Evolutionary conservation across 2,329 filamentous ascomycete genomes (phyloP).

Genomic region (Botrytis fabae): DNA sequence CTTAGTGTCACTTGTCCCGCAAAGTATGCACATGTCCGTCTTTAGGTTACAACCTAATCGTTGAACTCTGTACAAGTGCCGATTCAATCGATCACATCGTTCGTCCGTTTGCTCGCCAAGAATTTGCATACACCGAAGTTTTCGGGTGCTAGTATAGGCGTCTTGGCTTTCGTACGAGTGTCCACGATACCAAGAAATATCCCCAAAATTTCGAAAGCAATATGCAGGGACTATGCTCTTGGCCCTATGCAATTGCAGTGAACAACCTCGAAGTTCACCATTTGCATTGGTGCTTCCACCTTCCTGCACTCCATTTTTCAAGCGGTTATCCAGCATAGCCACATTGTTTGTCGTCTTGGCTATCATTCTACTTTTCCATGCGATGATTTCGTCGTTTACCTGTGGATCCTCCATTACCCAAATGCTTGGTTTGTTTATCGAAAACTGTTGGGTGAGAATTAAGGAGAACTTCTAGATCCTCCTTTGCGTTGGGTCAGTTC

Average conservation of each 20-base stretch:
- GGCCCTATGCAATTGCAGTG: not conserved
- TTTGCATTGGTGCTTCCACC: not conserved
- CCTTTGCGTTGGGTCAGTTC: not conserved
- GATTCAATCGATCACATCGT: not conserved
- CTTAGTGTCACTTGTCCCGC: not conserved
- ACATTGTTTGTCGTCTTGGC: not conserved
- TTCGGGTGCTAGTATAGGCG: not conserved
- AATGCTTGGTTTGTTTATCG: not conserved
- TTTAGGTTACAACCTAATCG: not conserved
- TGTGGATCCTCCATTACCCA: not conserved
- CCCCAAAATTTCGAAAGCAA: not conserved
- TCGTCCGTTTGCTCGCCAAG: not conserved
- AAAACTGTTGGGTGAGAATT: not conserved
- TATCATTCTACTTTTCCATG: not conserved
- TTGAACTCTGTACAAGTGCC: not conserved
- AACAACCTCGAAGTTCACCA: not conserved
- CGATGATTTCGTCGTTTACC: not conserved
- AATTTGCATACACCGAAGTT: not conserved
- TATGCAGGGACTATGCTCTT: constrained; percentile 6
- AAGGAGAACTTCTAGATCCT: constrained; percentile 7
- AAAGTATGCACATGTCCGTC: not conserved
- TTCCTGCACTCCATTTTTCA: not conserved
- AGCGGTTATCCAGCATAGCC: not conserved
- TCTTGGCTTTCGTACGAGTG: not conserved
- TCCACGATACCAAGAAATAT: not conserved